phyloP scores from a whole-genome alignment of 352 stramenopile genomes.

The Plasmopara muralis region DNA sequence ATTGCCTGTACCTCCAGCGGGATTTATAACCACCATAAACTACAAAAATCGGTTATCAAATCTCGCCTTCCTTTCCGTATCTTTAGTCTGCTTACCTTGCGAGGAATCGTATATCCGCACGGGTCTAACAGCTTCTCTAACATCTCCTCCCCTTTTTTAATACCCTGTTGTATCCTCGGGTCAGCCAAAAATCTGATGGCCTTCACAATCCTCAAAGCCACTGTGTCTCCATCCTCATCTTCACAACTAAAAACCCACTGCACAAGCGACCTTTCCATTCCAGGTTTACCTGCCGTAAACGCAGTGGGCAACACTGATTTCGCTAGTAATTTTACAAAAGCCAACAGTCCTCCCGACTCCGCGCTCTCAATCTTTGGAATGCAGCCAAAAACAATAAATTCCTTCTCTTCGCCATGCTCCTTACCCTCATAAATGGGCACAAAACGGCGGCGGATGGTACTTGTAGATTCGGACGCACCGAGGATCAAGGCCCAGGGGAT shows the following conservation, averaged over 20 bases:
- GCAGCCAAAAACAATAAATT: constrained; percentile 35
- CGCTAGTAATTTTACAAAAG: constrained; percentile 18
- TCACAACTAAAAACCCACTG: constrained; percentile 46
- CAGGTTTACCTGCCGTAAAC: constrained; percentile 16
- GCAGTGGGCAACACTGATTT: constrained; percentile 18
- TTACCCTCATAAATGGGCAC: constrained; percentile 18
- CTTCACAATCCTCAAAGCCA: constrained; percentile 26
- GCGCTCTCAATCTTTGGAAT: constrained; percentile 11
- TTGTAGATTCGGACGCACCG: constrained; percentile 30
- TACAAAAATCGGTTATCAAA: constrained; percentile 15
- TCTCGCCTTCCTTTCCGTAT: neutral
- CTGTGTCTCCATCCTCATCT: constrained; percentile 22
- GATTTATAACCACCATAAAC: constrained; percentile 70
- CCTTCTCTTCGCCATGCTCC: constrained; percentile 18
- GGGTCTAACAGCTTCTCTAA: constrained; percentile 27
- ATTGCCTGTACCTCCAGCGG: constrained; percentile 45
- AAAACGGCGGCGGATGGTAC: constrained; percentile 15
- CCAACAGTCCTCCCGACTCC: constrained; percentile 12
- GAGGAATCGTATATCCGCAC: constrained; percentile 28
- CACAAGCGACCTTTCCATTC: constrained; percentile 24
- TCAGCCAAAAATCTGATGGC: constrained; percentile 43
- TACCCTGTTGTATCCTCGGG: constrained; percentile 22
- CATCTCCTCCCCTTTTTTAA: constrained; percentile 5
- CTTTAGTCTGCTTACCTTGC: constrained; percentile 9
- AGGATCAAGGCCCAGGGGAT: constrained; percentile 43